Conservation (phyloP, 169 alveolate genomes). For the Plasmodium chabaudi region DNA sequence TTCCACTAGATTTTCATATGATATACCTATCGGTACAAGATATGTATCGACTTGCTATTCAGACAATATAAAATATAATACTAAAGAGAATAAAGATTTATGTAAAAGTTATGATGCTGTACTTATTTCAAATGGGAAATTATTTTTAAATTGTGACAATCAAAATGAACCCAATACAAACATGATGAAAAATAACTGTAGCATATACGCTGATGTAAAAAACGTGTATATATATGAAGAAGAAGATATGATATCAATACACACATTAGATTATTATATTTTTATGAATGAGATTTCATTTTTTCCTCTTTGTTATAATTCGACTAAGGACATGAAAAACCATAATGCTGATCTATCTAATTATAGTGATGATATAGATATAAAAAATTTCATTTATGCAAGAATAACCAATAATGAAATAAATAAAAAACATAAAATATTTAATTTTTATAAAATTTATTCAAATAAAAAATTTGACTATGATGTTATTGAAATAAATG, state of each 20-base stretch:
- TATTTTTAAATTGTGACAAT: constrained; percentile 1
- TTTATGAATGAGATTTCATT: constrained; percentile 38
- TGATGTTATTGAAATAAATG: neutral
- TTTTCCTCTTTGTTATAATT: neutral
- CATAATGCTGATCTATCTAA: neutral
- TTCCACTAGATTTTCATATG: neutral
- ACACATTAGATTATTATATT: constrained; percentile 37
- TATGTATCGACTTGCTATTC: constrained; percentile 23
- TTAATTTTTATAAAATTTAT: constrained; percentile 19
- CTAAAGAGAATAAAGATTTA: neutral
- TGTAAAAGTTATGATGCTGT: constrained; percentile 18
- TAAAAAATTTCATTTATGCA: constrained; percentile 5
- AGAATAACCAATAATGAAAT: neutral
- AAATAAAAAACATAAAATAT: neutral
- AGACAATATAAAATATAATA: neutral
- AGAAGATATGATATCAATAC: constrained; percentile 2
- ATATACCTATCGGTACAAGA: neutral
- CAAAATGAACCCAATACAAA: neutral
- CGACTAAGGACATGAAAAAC: neutral
- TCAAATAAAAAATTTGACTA: neutral
- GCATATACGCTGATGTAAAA: constrained; percentile 36
- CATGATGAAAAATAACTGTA: neutral
- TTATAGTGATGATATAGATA: neutral
- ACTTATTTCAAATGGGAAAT: constrained; percentile 28
- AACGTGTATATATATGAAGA: constrained; percentile 21